phyloP scores from a whole-genome alignment of 1,284 basidiomycete genomes.

The Malassezia nana region DNA sequence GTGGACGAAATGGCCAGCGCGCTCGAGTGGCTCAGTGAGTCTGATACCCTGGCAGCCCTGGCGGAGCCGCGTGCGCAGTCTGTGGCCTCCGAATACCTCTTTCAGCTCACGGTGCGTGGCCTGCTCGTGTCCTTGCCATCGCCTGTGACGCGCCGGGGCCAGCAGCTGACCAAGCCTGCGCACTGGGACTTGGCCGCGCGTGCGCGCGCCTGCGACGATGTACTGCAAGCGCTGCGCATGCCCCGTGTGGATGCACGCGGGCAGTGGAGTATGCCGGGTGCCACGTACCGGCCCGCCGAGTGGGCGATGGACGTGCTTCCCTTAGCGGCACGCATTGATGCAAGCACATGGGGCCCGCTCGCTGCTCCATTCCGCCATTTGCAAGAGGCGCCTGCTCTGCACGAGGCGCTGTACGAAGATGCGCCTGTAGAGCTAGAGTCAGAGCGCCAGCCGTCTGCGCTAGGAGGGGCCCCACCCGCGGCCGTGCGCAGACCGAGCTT shows the following conservation, averaged over 20 bases:
- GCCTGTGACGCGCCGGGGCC: constrained; percentile 63
- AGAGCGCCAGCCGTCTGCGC: background rate
- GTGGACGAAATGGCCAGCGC: constrained; percentile 65
- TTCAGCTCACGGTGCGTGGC: constrained; percentile 67
- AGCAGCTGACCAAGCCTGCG: constrained; percentile 59
- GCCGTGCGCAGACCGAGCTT: too few relatives aligned
- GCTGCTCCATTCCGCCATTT: background rate
- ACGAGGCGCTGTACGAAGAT: constrained; percentile 1
- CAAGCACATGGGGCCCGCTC: background rate
- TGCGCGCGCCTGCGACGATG: background rate
- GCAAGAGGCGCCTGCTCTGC: background rate
- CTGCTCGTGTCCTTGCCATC: constrained; percentile 72
- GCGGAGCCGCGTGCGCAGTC: constrained; percentile 55
- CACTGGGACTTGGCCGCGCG: constrained; percentile 49
- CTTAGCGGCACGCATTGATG: constrained; percentile 1
- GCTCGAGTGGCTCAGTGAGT: constrained; percentile 68
- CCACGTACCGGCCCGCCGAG: background rate
- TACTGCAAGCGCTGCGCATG: background rate
- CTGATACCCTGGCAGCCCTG: constrained; percentile 58
- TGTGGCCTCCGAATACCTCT: constrained; percentile 55
- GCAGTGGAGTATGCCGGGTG: background rate
- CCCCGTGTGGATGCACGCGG: background rate
- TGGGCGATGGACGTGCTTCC: constrained; percentile 7
- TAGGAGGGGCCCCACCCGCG: background rate
- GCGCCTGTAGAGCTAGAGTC: background rate